Evolutionary conservation across 345 rosid species (phyloP).

Genomic region (Salix caprea): DNA sequence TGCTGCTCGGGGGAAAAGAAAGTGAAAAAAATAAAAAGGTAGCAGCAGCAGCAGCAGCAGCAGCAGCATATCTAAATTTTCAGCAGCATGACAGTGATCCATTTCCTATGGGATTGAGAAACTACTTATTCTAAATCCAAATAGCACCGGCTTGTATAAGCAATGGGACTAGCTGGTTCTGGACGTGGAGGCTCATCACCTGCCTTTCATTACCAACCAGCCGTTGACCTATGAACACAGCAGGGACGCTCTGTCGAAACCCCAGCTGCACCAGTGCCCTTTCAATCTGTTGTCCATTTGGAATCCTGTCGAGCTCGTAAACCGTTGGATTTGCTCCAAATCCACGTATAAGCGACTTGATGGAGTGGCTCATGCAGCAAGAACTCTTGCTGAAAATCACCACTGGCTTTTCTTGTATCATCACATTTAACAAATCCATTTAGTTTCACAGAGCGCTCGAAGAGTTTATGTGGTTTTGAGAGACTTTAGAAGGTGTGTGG

Average conservation of each 20-base stretch:
- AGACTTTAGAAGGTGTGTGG: background rate
- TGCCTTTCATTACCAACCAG: slow-evolving; percentile 22
- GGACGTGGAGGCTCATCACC: slow-evolving; percentile 28
- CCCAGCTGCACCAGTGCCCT: slow-evolving; percentile 26
- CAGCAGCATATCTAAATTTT: background rate
- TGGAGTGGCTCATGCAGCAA: slow-evolving; percentile 35
- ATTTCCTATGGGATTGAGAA: background rate
- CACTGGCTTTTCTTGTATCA: slow-evolving; percentile 19
- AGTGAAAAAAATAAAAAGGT: background rate
- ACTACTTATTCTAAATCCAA: slow-evolving; percentile 16
- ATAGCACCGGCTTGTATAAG: slow-evolving; percentile 31
- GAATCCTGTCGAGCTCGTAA: slow-evolving; percentile 24
- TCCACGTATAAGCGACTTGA: slow-evolving; percentile 19
- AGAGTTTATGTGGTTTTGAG: background rate
- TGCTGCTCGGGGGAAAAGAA: background rate
- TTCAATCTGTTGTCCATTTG: slow-evolving; percentile 26
- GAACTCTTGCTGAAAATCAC: slow-evolving; percentile 31
- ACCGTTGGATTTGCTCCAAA: slow-evolving; percentile 33
- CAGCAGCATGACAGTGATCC: background rate
- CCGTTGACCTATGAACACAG: slow-evolving; percentile 28
- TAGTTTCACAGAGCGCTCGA: background rate
- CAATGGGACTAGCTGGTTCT: slow-evolving; percentile 27
- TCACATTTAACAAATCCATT: slow-evolving; percentile 22
- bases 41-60: background rate
- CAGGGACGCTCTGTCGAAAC: slow-evolving; percentile 24